Conservation (phyloP, 305 asterid genomes). For the Fraxinus xanthoxyloides region DNA sequence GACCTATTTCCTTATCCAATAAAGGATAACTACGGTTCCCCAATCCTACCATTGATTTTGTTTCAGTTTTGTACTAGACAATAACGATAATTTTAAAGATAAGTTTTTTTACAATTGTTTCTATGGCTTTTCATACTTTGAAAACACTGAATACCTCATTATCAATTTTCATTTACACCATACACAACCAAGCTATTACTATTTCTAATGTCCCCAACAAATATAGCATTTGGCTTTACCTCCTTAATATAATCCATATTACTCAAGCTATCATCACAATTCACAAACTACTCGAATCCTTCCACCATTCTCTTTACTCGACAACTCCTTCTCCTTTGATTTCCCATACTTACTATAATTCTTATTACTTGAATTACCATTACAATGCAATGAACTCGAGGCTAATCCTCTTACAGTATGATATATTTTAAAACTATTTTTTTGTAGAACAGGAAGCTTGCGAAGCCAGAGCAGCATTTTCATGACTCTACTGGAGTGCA, state of each 20-base stretch:
- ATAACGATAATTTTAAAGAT: background rate
- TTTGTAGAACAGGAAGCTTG: background rate
- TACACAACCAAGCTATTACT: background rate
- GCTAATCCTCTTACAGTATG: background rate
- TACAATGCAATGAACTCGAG: background rate
- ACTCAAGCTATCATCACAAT: no score
- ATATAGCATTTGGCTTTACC: background rate
- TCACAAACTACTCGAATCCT: no score
- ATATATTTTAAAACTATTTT: no score
- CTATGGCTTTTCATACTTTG: background rate
- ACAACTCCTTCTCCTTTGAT: no score
- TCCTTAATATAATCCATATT: no score
- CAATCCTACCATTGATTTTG: no score
- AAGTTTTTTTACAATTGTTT: no score
- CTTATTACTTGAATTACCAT: background rate
- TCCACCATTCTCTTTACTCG: no score
- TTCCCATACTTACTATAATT: background rate
- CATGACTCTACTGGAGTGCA: background rate
- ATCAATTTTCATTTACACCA: background rate
- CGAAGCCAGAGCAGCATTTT: background rate
- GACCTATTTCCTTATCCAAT: background rate
- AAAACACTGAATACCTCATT: background rate
- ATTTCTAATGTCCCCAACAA: background rate
- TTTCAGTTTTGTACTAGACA: background rate
- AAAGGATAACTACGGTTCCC: background rate